phyloP scores from a whole-genome alignment of 164 flowering plant species.

The Tinospora cordifolia region DNA sequence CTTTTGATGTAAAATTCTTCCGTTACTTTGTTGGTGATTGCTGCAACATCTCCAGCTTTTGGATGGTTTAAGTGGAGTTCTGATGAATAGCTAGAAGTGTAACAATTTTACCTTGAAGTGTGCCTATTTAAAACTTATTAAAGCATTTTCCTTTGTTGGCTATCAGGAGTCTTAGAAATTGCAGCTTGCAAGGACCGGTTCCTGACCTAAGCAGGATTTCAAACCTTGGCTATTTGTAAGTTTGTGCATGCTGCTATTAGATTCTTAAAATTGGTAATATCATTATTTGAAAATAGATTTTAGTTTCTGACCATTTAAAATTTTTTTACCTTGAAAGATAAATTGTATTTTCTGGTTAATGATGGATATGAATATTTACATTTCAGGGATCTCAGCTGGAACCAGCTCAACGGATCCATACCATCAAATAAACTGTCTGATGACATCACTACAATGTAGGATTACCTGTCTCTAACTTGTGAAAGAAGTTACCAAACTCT shows the following conservation, averaged over 20 bases:
- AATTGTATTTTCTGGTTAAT: background rate
- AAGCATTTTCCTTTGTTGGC: constrained; percentile 9
- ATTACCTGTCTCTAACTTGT: constrained; percentile 16
- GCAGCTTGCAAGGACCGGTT: constrained; percentile 62
- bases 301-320: no score
- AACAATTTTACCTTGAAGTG: background rate
- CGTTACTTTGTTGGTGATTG: no score
- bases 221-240: constrained; percentile 62
- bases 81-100: background rate
- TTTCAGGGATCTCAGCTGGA: constrained; percentile 78
- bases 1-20: no score
- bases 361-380: background rate
- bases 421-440: constrained; percentile 51
- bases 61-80: background rate
- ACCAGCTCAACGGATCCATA: constrained; percentile 55
- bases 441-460: constrained; percentile 75
- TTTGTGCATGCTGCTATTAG: constrained; percentile 4
- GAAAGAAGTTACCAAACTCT: background rate
- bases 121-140: no score
- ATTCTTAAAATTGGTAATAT: background rate
- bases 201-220: constrained; percentile 64
- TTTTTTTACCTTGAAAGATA: no score
- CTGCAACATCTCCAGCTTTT: background rate
- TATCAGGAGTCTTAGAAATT: constrained; percentile 81
- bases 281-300: background rate